Evolutionary conservation across 2,329 filamentous ascomycete species (phyloP).

Genomic region (Aspergillus fijiensis): DNA sequence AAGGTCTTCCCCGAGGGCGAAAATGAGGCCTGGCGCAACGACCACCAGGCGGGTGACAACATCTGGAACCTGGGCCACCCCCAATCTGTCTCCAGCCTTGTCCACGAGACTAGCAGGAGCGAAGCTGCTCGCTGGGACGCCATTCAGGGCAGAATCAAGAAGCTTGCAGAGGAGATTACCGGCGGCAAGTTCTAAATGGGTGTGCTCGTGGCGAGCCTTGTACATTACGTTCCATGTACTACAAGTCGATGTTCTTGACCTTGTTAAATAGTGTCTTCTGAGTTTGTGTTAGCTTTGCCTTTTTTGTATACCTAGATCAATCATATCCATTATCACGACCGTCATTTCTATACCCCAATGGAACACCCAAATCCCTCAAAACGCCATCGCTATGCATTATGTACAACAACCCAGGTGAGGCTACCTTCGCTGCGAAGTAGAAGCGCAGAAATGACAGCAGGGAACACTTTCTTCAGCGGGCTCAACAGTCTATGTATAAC

Average conservation of each 20-base stretch:
- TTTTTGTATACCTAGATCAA: slow-evolving; percentile 17
- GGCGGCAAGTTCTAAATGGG: slow-evolving; percentile 59
- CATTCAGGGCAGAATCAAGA: slow-evolving; percentile 59
- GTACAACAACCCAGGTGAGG: neutral
- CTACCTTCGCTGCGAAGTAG: neutral
- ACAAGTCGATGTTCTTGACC: slow-evolving; percentile 8
- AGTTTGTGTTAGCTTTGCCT: slow-evolving; percentile 12
- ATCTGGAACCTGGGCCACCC: slow-evolving; percentile 54
- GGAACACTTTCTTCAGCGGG: neutral
- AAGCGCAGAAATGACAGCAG: neutral
- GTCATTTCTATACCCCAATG: neutral
- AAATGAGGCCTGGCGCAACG: slow-evolving; percentile 45
- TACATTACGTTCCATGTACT: slow-evolving; percentile 21
- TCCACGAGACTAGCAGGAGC: slow-evolving; percentile 31
- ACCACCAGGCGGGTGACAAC: slow-evolving; percentile 44
- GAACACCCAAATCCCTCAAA: neutral
- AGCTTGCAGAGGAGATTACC: slow-evolving; percentile 65
- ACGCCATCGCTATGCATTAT: slow-evolving; percentile 18
- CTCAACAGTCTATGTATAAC: neutral
- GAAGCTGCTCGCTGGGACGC: slow-evolving; percentile 41
- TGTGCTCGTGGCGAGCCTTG: slow-evolving; percentile 14
- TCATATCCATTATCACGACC: slow-evolving; percentile 5
- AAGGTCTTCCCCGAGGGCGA: slow-evolving; percentile 68
- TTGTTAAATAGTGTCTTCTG: slow-evolving; percentile 6
- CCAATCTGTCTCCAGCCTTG: slow-evolving; percentile 39